Base-by-base conservation (phyloP, 768 basidiomycete genomes). In the Gautieria morchelliformis region DNA sequence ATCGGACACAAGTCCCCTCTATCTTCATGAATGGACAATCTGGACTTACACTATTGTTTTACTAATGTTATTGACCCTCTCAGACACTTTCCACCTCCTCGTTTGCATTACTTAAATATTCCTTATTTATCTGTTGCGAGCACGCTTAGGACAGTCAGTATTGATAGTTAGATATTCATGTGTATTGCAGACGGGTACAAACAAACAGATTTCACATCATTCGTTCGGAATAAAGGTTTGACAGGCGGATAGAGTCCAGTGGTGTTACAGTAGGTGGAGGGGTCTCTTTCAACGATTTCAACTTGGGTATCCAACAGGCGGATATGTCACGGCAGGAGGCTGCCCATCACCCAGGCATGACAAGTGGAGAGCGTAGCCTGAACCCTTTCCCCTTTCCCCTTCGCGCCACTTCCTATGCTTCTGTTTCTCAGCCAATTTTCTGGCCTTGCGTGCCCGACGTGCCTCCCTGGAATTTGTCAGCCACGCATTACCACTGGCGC, bases 351-450 rank as follows among this genome's bases (percentile, higher is more conserved):
- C 61, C 20, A 82, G 60, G 64, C 76, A 87, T 10, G 74, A 75
- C 52, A 89, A 63, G 65, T 83, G 89, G 39, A 90, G 67, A 2
- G 79, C 64, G 65, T 87, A 90, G 27, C 22, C 47, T 45, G 15
- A 49, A 41, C 42, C 50, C 52, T 27, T 39, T 24, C 17, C 37
- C 51, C 15, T 46, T 27, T 35, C 46, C 35, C 42, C 24, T 33
- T 41, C 41, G 33, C 30, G 42, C 24, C 7, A 15, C 24, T 45
- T 27, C 19, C 51, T 32, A 9, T 41, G 20, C 40, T 30, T 84
- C 19, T 53, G 33, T 32, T 53, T 52, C n/a, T 37, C 40, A 5
- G 17, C 19, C 6, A 58, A 37, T 22, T 39, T 58, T 27, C 20
- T 52, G n/a, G 49, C 52, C 40, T 74, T 76, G 57, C 77, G 77